Evolutionary conservation across 352 stramenopile genomes (phyloP).

Genomic region (Chrysophaeum taylorii): DNA sequence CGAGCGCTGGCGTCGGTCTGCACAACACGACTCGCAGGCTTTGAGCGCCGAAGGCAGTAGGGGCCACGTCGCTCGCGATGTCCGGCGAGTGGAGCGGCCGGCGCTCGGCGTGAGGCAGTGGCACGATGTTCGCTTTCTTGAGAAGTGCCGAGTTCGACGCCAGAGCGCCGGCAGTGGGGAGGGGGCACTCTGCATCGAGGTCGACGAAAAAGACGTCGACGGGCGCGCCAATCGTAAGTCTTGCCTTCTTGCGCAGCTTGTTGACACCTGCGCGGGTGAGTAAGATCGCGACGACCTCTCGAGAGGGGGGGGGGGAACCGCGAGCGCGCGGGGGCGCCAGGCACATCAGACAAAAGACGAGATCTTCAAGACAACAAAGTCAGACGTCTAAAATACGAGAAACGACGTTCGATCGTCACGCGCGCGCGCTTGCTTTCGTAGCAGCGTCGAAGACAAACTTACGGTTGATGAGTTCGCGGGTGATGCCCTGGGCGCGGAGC

Average conservation of each 20-base stretch:
- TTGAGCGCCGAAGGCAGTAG: neutral
- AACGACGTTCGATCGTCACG: too few relatives aligned
- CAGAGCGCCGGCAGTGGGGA: neutral
- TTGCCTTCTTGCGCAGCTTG: conserved; percentile 9
- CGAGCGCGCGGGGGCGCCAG: too few relatives aligned
- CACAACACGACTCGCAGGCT: neutral
- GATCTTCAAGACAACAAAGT: too few relatives aligned
- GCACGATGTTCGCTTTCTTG: neutral
- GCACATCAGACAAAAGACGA: too few relatives aligned
- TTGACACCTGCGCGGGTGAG: too few relatives aligned
- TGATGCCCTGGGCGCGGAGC: conserved; percentile 77
- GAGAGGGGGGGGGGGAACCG: too few relatives aligned
- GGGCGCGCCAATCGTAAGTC: neutral
- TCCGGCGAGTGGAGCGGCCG: too few relatives aligned
- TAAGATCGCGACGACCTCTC: too few relatives aligned
- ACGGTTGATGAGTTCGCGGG: conserved; percentile 89
- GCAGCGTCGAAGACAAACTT: too few relatives aligned
- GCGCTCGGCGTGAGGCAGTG: neutral
- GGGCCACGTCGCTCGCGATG: neutral
- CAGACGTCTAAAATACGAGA: too few relatives aligned
- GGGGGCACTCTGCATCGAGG: neutral
- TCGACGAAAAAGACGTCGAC: conserved; percentile 6
- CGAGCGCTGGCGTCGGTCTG: neutral
- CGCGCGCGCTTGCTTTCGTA: too few relatives aligned
- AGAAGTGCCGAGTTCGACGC: neutral